phyloP scores from a whole-genome alignment of 2,329 filamentous ascomycete species.

The Stenocarpella maydis region DNA sequence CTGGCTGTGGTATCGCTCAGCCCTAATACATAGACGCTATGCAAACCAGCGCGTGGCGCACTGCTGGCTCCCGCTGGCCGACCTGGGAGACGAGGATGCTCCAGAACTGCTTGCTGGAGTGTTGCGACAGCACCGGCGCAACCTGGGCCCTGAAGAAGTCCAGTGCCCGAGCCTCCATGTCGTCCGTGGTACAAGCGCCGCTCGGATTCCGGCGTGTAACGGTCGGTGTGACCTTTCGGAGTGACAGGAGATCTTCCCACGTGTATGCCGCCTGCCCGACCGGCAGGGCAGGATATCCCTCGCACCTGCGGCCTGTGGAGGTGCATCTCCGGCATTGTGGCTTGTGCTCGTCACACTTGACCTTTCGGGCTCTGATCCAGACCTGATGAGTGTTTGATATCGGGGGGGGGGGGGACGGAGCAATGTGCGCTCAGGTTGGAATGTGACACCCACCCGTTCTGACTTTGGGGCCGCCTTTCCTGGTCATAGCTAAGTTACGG shows the following conservation, averaged over 20 bases:
- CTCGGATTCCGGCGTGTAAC: background rate
- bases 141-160: slow-evolving; percentile 50
- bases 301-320: slow-evolving; percentile 37
- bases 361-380: slow-evolving; percentile 36
- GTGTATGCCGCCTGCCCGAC: slow-evolving; percentile 31
- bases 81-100: slow-evolving; percentile 54
- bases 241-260: slow-evolving; percentile 29
- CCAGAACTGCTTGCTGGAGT: slow-evolving; percentile 55
- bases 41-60: slow-evolving; percentile 59
- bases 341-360: slow-evolving; percentile 40
- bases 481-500: slow-evolving; percentile 23
- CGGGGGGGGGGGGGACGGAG: too few species aligned
- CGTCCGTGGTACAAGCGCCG: background rate
- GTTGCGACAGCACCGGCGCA: slow-evolving; percentile 51
- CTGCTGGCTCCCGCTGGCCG: slow-evolving; percentile 53
- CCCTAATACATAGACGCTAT: slow-evolving; percentile 57
- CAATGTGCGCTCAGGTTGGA: background rate
- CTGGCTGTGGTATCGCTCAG: slow-evolving; percentile 37
- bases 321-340: slow-evolving; percentile 38
- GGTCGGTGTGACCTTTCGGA: background rate
- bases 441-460: slow-evolving; percentile 15
- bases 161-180: slow-evolving; percentile 31
- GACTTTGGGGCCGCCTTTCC: slow-evolving; percentile 33
- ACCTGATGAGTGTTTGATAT: background rate
- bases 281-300: slow-evolving; percentile 35